Evolutionary conservation across 1,139 yeast genomes (phyloP).

Genomic region (Pichia sp.): DNA sequence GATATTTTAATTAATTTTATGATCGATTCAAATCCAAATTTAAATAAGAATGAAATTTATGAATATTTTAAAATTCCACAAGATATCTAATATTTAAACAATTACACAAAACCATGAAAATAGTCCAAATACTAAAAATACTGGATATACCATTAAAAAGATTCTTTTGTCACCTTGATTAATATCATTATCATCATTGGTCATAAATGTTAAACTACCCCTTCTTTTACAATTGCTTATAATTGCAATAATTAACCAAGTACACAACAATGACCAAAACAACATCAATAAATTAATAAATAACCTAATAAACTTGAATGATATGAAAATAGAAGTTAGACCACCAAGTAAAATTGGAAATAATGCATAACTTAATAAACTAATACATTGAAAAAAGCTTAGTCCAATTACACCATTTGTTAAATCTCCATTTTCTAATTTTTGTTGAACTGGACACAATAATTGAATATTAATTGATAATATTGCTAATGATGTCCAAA

Average conservation of each 20-base stretch:
- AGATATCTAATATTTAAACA: slow-evolving; percentile 33
- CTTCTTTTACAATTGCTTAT: slow-evolving; percentile 27
- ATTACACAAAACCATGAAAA: slow-evolving; percentile 76
- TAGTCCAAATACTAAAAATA: slow-evolving; percentile 66
- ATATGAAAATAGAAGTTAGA: slow-evolving; percentile 49
- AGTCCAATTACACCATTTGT: slow-evolving; percentile 28
- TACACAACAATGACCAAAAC: slow-evolving; percentile 68
- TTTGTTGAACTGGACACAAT: slow-evolving; percentile 36
- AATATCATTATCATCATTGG: slow-evolving; percentile 13
- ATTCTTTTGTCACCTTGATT: slow-evolving; percentile 46
- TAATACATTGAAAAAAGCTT: slow-evolving; percentile 70
- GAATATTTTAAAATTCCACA: slow-evolving; percentile 16
- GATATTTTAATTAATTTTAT: slow-evolving; percentile 14
- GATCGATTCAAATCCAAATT: slow-evolving; percentile 4
- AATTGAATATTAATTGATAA: slow-evolving; percentile 66
- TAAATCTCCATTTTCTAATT: slow-evolving; percentile 23
- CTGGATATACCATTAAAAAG: slow-evolving; percentile 70
- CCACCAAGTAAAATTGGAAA: slow-evolving; percentile 73
- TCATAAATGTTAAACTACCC: slow-evolving; percentile 28
- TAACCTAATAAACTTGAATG: slow-evolving; percentile 50
- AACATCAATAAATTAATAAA: slow-evolving; percentile 47
- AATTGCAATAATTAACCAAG: slow-evolving; percentile 29
- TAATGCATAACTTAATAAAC: slow-evolving; percentile 75
- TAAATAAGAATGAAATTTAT: slow-evolving; percentile 6
- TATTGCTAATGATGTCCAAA: slow-evolving; percentile 50